These are phyloP conservation scores for Fomitiporia mediterranea DNA, from an alignment of 1,284 basidiomycete species.

Conservation along the genomic window DNA sequence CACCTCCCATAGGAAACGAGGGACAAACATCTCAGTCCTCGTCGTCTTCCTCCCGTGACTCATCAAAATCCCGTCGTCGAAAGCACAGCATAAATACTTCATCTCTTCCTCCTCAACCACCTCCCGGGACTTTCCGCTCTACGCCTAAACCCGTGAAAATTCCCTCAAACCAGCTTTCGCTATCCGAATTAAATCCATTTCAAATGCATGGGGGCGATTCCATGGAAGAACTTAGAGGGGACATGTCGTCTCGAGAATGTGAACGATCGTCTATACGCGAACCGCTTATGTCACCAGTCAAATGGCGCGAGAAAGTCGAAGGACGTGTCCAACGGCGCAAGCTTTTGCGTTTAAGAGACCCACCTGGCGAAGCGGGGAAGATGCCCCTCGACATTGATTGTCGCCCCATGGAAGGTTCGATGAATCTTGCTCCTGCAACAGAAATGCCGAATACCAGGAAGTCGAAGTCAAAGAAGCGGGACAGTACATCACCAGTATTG, in stretches of 20 bases:
- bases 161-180: not conserved
- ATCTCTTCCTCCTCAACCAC: slow-evolving; percentile 7
- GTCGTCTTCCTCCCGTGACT: not conserved
- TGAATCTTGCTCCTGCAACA: not conserved
- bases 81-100: not conserved
- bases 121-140: slow-evolving; percentile 16
- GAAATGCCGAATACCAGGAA: not conserved
- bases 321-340: slow-evolving; percentile 2
- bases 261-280: not conserved
- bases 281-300: slow-evolving; percentile 1
- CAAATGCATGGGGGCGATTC: not conserved
- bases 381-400: slow-evolving; percentile 15
- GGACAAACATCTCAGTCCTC: not conserved
- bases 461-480: not conserved
- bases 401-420: slow-evolving; percentile 12
- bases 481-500: not conserved
- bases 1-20: not conserved
- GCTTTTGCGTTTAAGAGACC: not conserved
- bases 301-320: slow-evolving; percentile 13
- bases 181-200: not conserved
- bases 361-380: not conserved
- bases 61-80: not conserved
- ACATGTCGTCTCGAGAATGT: not conserved
- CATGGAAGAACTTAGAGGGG: not conserved
- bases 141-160: slow-evolving; percentile 3